A percentile compares a stretch with the other conserved stretches of the same genome.
Conservation (phyloP, 345 rosid species). For the Viola odorata region DNA sequence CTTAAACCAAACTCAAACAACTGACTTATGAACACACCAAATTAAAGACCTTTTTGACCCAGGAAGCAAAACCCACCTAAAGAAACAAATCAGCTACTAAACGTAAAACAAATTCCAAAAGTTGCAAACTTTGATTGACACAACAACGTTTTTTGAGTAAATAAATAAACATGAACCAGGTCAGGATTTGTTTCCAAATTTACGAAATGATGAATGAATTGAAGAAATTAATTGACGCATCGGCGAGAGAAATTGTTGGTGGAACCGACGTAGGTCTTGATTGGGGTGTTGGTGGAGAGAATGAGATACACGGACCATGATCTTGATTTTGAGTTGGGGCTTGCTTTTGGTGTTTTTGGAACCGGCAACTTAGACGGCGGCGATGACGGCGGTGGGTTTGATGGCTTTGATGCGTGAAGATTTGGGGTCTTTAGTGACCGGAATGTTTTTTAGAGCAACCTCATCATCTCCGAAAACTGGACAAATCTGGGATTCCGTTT, state of each 20-base stretch:
- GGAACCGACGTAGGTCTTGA: slow-evolving; percentile 81
- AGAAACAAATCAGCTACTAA: too few species aligned
- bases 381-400: slow-evolving; percentile 20
- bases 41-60: not conserved
- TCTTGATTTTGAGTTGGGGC: slow-evolving; percentile 13
- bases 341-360: slow-evolving; percentile 13
- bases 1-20: too few species aligned
- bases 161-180: slow-evolving; percentile 10
- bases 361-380: slow-evolving; percentile 14
- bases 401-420: slow-evolving; percentile 15
- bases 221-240: slow-evolving; percentile 28
- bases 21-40: not conserved
- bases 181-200: not conserved
- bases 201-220: not conserved
- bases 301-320: slow-evolving; percentile 68
- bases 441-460: slow-evolving; percentile 43
- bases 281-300: slow-evolving; percentile 57
- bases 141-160: not conserved
- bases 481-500: too few species aligned
- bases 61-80: too few species aligned
- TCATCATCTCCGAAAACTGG: too few species aligned
- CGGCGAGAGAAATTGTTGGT: slow-evolving; percentile 72
- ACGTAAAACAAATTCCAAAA: too few species aligned
- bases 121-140: not conserved
- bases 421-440: slow-evolving; percentile 43